These are phyloP conservation scores for Phytopythium montanum DNA, from an alignment of 352 stramenopile species.

Conservation along the genomic window DNA sequence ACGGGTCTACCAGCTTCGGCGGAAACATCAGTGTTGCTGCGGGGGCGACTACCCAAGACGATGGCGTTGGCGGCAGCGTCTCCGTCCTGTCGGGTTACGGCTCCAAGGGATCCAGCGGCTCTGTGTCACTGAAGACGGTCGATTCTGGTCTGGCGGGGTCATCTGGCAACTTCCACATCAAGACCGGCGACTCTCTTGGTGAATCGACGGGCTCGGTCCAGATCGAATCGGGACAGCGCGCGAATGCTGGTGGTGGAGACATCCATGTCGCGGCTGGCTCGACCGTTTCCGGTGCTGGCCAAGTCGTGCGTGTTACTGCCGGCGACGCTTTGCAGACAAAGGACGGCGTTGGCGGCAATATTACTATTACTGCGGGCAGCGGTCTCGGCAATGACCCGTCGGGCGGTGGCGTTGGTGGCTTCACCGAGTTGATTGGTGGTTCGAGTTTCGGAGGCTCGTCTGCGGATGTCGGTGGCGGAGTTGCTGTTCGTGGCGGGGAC, in stretches of 20 bases:
- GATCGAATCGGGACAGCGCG: conserved; percentile 43
- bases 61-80: conserved; percentile 33
- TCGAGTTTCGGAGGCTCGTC: conserved; percentile 39
- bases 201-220: conserved; percentile 38
- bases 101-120: conserved; percentile 32
- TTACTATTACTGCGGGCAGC: conserved; percentile 31
- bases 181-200: conserved; percentile 31
- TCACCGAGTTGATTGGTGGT: conserved; percentile 34
- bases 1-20: conserved; percentile 23
- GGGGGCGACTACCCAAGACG: conserved; percentile 29
- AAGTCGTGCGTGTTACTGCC: conserved; percentile 29
- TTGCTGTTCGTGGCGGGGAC: conserved; percentile 35
- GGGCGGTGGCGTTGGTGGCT: conserved; percentile 39
- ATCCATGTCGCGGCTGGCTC: conserved; percentile 39
- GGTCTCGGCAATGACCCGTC: conserved; percentile 34
- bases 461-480: conserved; percentile 38
- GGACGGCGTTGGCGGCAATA: conserved; percentile 27
- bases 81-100: conserved; percentile 40
- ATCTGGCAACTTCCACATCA: conserved; percentile 33
- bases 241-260: conserved; percentile 22
- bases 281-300: conserved; percentile 28
- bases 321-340: conserved; percentile 39
- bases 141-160: conserved; percentile 32
- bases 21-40: conserved; percentile 41
- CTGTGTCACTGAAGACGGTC: conserved; percentile 33